Percentiles rank a stretch among this genome's conserved stretches.
phyloP scores from a whole-genome alignment of 106 monocot species.

The Posidonia australis region DNA sequence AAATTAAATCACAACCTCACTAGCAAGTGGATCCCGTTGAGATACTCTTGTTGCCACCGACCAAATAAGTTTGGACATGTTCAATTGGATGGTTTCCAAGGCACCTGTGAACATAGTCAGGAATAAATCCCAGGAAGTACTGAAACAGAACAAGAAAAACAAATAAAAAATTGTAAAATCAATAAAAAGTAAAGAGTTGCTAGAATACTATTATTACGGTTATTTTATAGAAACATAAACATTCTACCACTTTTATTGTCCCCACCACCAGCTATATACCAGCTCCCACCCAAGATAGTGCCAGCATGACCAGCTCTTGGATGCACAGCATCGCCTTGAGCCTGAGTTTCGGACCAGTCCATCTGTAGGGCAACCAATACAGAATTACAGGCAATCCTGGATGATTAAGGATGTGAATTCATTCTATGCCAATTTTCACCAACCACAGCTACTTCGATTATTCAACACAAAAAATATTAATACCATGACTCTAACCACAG shows the following conservation, averaged over 20 bases:
- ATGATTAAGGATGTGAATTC: no score
- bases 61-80: conserved; percentile 83
- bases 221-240: not conserved
- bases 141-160: not conserved
- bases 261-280: conserved; percentile 95
- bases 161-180: not conserved
- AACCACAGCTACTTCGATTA: no score
- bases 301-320: conserved; percentile 90
- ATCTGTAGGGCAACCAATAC: conserved; percentile 34
- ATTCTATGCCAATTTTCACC: no score
- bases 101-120: conserved; percentile 33
- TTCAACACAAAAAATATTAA: no score
- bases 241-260: conserved; percentile 66
- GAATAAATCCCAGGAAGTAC: not conserved
- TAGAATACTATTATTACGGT: not conserved
- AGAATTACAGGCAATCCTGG: no score
- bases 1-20: conserved; percentile 49
- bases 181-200: not conserved
- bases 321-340: conserved; percentile 44
- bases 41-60: conserved; percentile 39
- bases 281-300: conserved; percentile 36
- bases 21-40: conserved; percentile 70
- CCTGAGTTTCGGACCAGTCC: conserved; percentile 82
- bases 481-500: no score
- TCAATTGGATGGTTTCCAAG: conserved; percentile 61